Conservation (phyloP, 768 basidiomycete genomes). For the Serendipita sp. region DNA sequence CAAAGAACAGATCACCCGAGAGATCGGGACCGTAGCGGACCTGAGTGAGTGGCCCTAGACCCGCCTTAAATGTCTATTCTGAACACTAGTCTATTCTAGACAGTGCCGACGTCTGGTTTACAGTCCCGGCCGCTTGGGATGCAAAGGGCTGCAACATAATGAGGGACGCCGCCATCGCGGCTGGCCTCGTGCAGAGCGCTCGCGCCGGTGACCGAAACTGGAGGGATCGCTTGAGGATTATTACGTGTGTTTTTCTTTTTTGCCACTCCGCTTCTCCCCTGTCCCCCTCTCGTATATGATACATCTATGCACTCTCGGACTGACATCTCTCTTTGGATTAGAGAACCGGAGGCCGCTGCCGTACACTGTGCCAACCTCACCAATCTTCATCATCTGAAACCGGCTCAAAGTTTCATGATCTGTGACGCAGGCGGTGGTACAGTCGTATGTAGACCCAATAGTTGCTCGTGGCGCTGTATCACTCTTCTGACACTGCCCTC, state of each 20-base stretch:
- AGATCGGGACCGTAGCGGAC: conserved; percentile 75
- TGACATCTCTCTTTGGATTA: conserved; percentile 13
- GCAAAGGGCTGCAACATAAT: conserved; percentile 71
- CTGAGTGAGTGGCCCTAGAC: conserved; percentile 35
- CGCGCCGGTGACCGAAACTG: conserved; percentile 54
- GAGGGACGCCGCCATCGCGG: conserved; percentile 68
- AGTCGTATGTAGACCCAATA: conserved; percentile 26
- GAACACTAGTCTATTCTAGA: conserved; percentile 28
- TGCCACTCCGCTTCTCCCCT: not conserved
- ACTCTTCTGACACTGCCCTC: not conserved
- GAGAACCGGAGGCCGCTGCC: conserved; percentile 72
- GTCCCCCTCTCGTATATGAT: conserved; percentile 6
- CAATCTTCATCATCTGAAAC: conserved; percentile 57
- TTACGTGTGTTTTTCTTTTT: conserved; percentile 33
- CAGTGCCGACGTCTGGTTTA: conserved; percentile 69
- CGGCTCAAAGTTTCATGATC: conserved; percentile 79
- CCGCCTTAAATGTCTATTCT: not conserved
- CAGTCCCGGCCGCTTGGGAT: conserved; percentile 85
- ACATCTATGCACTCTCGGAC: not conserved
- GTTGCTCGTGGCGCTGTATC: conserved; percentile 2
- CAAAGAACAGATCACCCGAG: conserved; percentile 69
- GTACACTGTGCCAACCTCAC: conserved; percentile 76
- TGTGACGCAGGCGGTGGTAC: conserved; percentile 83
- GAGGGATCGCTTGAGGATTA: conserved; percentile 69
- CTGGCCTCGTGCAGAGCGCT: conserved; percentile 50